Conservation (phyloP, 495 filamentous ascomycete genomes). For the Penicillium goetzii region DNA sequence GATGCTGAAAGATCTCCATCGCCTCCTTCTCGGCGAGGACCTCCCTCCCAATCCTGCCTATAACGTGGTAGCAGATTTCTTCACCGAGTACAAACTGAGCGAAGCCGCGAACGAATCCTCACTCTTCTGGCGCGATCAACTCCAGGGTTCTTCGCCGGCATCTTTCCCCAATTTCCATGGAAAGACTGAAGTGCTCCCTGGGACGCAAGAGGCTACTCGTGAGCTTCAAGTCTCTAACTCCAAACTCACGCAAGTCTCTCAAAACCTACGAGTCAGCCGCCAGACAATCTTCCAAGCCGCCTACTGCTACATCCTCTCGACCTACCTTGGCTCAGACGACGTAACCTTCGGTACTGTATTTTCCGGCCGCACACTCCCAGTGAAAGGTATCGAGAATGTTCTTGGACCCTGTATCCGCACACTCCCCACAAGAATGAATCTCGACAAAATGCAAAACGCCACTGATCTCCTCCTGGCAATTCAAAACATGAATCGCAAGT, state of each 20-base stretch:
- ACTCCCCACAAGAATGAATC: slow-evolving; percentile 65
- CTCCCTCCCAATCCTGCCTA: slow-evolving; percentile 33
- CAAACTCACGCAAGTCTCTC: slow-evolving; percentile 36
- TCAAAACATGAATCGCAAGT: slow-evolving; percentile 62
- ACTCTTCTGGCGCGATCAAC: slow-evolving; percentile 67
- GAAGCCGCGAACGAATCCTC: slow-evolving; percentile 51
- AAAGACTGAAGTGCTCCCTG: slow-evolving; percentile 11
- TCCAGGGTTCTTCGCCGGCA: slow-evolving; percentile 42
- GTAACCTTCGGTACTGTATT: slow-evolving; percentile 71
- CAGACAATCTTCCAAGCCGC: slow-evolving; percentile 73
- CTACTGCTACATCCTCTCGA: slow-evolving; percentile 62
- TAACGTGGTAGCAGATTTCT: slow-evolving; percentile 31
- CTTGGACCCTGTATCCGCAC: slow-evolving; percentile 74
- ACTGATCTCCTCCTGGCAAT: slow-evolving; percentile 61
- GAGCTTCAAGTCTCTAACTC: slow-evolving; percentile 27
- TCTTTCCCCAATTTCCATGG: slow-evolving; percentile 37
- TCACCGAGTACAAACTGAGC: slow-evolving; percentile 40
- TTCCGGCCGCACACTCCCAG: slow-evolving; percentile 71
- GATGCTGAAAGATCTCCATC: slow-evolving; percentile 63
- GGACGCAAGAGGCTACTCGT: slow-evolving; percentile 40
- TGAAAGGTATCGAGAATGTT: slow-evolving; percentile 68
- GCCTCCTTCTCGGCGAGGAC: slow-evolving; percentile 31
- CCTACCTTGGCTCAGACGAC: slow-evolving; percentile 63
- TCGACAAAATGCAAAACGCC: slow-evolving; percentile 48
- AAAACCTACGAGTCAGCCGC: slow-evolving; percentile 37